Base-by-base conservation (phyloP, 371 early-diverging fungal genomes). In the Rhizopus stolonifer region DNA sequence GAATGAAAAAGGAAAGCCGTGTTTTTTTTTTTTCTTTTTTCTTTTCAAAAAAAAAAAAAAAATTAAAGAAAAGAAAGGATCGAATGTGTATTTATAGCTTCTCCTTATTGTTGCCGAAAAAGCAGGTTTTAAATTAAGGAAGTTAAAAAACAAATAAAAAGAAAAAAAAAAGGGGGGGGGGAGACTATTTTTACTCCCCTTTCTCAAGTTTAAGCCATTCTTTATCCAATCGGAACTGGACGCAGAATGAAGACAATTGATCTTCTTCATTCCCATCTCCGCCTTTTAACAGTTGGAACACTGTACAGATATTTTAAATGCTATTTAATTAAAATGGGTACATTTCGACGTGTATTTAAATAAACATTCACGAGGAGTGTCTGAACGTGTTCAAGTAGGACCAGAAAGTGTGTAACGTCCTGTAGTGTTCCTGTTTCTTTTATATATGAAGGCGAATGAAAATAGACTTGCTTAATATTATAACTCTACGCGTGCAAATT, bases 231-330 rank as follows among this genome's bases (percentile, higher is more conserved):
- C 36, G 36, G 36, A 36, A 36, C n/a, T 36, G 36, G 36, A 36
- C 36, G 36, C 36, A 36, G 36, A 36, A 36, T 36, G n/a, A 36
- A n/a, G 14, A 36, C 36, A 36, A 15, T 36, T 36, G 36, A 36
- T 36, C 36, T 36, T 36, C 15, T 36, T 36, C 11, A 36, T 8
- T 14, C 9, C 9, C 36, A 11, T 11, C n/a, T n/a, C 36, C n/a
- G n/a, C n/a, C 5, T 36, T 36, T 36, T 36, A 36, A 15, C 9
- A 29, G 31, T n/a, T n/a, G n/a, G n/a, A n/a, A n/a, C n/a, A n/a
- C n/a, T n/a, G n/a, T n/a, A n/a, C n/a, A n/a, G n/a, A n/a, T n/a
- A n/a, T n/a, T n/a, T n/a, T n/a, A n/a, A n/a, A n/a, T n/a, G n/a
- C n/a, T n/a, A n/a, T n/a, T n/a, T n/a, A n/a, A n/a, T n/a, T n/a